Evolutionary conservation across 2,329 filamentous ascomycete genomes (phyloP).

Genomic region (Colletotrichum tamarilloi): DNA sequence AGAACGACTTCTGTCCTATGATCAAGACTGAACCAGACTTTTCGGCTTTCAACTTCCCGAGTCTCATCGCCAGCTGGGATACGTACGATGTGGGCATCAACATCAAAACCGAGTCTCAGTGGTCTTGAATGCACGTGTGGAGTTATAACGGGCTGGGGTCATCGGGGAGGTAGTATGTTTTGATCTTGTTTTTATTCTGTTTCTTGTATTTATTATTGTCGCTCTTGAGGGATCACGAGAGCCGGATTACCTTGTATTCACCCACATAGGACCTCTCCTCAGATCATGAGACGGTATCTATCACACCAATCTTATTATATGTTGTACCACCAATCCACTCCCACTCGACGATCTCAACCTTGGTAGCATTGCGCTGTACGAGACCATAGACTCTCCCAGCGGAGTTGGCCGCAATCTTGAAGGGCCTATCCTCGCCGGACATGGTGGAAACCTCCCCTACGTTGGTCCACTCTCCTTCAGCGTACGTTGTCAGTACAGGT

Average conservation of each 20-base stretch:
- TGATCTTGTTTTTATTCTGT: background rate
- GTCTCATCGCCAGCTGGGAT: background rate
- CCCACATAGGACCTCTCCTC: background rate
- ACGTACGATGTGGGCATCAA: background rate
- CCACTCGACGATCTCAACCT: conserved; percentile 32
- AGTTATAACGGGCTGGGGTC: background rate
- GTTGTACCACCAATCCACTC: conserved; percentile 35
- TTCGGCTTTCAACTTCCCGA: background rate
- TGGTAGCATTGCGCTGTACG: conserved; percentile 7
- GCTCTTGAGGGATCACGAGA: background rate
- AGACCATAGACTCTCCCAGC: conserved; percentile 32
- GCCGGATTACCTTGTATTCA: background rate
- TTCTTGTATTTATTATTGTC: background rate
- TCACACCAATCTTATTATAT: conserved; percentile 28
- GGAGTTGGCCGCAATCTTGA: conserved; percentile 26
- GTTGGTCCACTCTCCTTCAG: conserved; percentile 21
- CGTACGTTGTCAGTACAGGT: conserved; percentile 10
- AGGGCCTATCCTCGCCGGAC: conserved; percentile 22
- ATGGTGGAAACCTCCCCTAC: conserved; percentile 14
- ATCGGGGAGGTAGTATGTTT: background rate
- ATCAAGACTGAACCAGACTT: background rate
- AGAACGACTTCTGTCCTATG: background rate
- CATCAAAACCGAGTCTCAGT: background rate
- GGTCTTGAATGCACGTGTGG: background rate
- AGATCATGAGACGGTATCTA: conserved; percentile 16